A percentile compares a stretch with the other conserved stretches of the same genome.
Conservation (phyloP, 192 early-diverging fungal species). For the Entrophospora sp. region DNA sequence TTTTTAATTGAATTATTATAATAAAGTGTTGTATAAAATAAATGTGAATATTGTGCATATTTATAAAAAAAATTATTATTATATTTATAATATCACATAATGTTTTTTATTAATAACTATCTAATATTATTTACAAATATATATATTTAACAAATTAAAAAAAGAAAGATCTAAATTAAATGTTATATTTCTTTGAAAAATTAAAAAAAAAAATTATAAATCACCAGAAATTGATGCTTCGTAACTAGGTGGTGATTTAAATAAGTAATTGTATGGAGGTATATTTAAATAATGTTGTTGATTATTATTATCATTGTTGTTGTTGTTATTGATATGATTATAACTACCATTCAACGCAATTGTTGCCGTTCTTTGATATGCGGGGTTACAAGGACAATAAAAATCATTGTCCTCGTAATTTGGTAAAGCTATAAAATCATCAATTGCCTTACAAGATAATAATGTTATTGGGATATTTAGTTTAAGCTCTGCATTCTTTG, state of each 20-base stretch:
- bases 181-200: too few species aligned
- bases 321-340: neutral
- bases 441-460: conserved; percentile 8
- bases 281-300: neutral
- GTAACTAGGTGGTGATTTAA: conserved; percentile 1
- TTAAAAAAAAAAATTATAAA: too few species aligned
- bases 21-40: too few species aligned
- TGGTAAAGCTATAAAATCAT: conserved; percentile 7
- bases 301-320: neutral
- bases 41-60: too few species aligned
- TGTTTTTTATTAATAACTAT: too few species aligned
- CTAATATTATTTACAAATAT: too few species aligned
- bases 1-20: too few species aligned
- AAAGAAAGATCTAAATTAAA: too few species aligned
- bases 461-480: conserved; percentile 7
- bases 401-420: conserved; percentile 12
- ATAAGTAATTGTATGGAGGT: neutral
- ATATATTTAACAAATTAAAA: too few species aligned
- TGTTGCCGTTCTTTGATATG: conserved; percentile 7
- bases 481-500: neutral
- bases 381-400: conserved; percentile 15
- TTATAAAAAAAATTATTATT: too few species aligned
- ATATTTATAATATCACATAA: too few species aligned
- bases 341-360: neutral
- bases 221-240: neutral